phyloP scores from a whole-genome alignment of 2,329 filamentous ascomycete species.

The Aspergillus jensenii region DNA sequence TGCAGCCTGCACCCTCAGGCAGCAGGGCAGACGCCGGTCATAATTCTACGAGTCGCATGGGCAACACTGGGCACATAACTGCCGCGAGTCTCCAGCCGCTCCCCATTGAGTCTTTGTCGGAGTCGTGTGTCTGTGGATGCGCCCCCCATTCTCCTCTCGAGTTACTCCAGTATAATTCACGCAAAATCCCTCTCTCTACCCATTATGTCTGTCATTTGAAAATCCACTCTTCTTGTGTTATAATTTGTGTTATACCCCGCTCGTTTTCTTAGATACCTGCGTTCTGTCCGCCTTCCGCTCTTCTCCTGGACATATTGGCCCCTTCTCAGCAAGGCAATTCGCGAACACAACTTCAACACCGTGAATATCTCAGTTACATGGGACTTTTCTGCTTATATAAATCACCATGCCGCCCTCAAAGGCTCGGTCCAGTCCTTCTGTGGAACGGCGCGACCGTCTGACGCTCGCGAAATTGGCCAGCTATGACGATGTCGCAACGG shows the following conservation, averaged over 20 bases:
- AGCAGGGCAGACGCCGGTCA: conserved; percentile 1
- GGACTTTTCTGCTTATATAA: conserved; percentile 7
- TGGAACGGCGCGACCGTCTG: conserved; percentile 63
- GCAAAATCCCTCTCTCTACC: neutral
- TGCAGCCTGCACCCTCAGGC: neutral
- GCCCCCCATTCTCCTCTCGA: neutral
- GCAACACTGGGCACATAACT: neutral
- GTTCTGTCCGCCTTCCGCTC: conserved; percentile 10
- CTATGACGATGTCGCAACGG: conserved; percentile 94
- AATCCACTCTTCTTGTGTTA: conserved; percentile 4
- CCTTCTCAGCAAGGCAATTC: conserved; percentile 9
- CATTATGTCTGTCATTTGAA: conserved; percentile 4
- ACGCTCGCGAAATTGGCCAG: conserved; percentile 84
- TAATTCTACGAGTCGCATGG: conserved; percentile 3
- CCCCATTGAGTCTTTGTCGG: neutral
- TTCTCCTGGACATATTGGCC: conserved; percentile 14
- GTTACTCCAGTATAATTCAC: neutral
- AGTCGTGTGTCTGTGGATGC: conserved; percentile 6
- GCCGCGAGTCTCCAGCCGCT: neutral
- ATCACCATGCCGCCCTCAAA: conserved; percentile 39
- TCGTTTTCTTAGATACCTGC: conserved; percentile 10
- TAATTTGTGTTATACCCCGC: conserved; percentile 11
- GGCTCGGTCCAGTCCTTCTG: conserved; percentile 28
- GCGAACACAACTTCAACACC: neutral
- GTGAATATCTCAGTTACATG: conserved; percentile 11